Evolutionary conservation across 1,284 basidiomycete genomes (phyloP), one percentile per base, ranked within the genome.

Genomic region (Melampsora occidentalis): DNA sequence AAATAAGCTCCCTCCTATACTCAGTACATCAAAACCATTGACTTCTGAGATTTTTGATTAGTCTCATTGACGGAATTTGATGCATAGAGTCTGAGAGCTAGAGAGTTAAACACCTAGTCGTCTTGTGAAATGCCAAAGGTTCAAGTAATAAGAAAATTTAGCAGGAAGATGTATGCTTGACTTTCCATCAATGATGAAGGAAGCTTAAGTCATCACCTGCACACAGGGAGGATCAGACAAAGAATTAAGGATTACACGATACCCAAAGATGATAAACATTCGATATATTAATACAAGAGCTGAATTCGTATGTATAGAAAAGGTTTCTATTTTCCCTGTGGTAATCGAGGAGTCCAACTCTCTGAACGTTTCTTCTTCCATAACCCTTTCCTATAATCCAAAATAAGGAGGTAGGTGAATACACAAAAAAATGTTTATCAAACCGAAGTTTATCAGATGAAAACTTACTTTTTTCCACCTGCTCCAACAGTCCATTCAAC

Each of bases 361-460:
- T 75, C 71, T 35, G 59, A 65, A 39, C 39, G 35, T 39, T 75
- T 75, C 20, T 75, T 75, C 28, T 75, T 75, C 71, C 71, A 75
- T n/a, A 61, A 51, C 14, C 63, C 14, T 31, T 31, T 31, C 31
- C 25, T 51, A 35, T 25, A 33, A 48, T 46, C 33, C 5, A 20
- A 35, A 31, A 25, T 20, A 2, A 16, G 10, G 31, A 25, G 5
- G 7, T 22, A 66, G 49, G 48, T 51, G 61, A 57, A 39, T 9
- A 57, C 16, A 68, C 16, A 39, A 39, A 5, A 39, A 39, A 39
- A 5, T n/a, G 6, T 39, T 39, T 5, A 39, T 39, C 6, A 39
- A 39, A 39, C 4, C 35, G n/a, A 39, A 39, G 35, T 39, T 39
- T 39, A 48, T 49, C n/a, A 22, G 20, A 42, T 48, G 33, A 35